These are phyloP conservation scores for Oryza coarctata DNA, from an alignment of 176 grass and related monocot genomes.

Conservation along the genomic window DNA sequence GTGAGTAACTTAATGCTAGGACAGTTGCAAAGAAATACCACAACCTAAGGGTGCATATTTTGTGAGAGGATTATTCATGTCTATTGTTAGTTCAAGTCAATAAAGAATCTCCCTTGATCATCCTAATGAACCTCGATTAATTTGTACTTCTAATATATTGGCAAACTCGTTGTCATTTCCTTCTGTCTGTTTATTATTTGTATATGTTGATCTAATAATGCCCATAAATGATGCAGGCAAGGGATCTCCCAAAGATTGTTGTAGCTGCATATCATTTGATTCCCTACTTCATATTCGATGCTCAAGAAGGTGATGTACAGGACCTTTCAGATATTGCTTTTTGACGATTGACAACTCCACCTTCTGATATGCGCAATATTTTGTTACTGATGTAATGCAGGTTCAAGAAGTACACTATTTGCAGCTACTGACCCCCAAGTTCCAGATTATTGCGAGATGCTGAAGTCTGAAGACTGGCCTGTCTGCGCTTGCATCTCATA, in stretches of 20 bases:
- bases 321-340: background rate
- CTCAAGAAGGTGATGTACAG: constrained; percentile 63
- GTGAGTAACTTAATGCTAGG: background rate
- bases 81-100: background rate
- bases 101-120: background rate
- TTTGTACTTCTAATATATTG: background rate
- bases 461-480: constrained; percentile 95
- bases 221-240: constrained; percentile 55
- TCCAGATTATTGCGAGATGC: constrained; percentile 68
- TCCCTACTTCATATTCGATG: constrained; percentile 95
- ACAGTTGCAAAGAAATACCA: background rate
- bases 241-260: constrained; percentile 80
- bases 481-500: constrained; percentile 84
- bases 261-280: constrained; percentile 74
- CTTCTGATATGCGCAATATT: constrained; percentile 15
- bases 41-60: background rate
- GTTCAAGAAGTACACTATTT: constrained; percentile 83
- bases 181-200: background rate
- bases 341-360: background rate
- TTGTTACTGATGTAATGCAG: constrained; percentile 38
- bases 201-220: constrained; percentile 1
- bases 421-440: constrained; percentile 86
- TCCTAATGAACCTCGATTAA: background rate
- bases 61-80: background rate
- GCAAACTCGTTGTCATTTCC: background rate